A percentile compares a stretch with the other conserved stretches of the same genome.
Conservation (phyloP, 805 yeast genomes). For the Barnettozyma siamensis region DNA sequence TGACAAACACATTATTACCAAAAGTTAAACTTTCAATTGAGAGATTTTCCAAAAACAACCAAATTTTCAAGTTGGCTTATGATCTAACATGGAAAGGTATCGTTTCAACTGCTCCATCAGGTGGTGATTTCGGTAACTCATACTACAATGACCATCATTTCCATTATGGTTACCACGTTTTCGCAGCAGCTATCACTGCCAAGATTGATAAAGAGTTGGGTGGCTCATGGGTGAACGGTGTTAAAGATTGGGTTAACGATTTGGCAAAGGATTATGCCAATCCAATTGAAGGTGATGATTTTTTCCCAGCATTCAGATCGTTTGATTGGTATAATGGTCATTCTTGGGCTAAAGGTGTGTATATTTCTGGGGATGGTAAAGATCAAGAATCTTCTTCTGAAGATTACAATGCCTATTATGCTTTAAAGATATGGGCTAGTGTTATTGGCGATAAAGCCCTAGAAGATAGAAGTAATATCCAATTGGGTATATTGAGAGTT, state of each 20-base stretch:
- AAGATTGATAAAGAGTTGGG: constrained; percentile 45
- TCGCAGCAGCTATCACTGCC: constrained; percentile 62
- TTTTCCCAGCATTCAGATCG: constrained; percentile 60
- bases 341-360: constrained; percentile 73
- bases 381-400: constrained; percentile 73
- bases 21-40: constrained; percentile 62
- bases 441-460: constrained; percentile 47
- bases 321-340: constrained; percentile 78
- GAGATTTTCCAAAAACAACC: constrained; percentile 64
- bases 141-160: constrained; percentile 73
- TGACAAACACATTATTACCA: constrained; percentile 48
- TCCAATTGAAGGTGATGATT: constrained; percentile 46
- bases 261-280: constrained; percentile 65
- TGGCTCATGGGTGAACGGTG: constrained; percentile 49
- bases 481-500: constrained; percentile 51
- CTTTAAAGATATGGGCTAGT: constrained; percentile 59
- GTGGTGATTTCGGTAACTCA: constrained; percentile 68
- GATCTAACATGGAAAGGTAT: constrained; percentile 78
- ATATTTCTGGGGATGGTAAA: constrained; percentile 67
- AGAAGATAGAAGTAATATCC: constrained; percentile 51
- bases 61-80: constrained; percentile 67
- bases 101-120: constrained; percentile 56
- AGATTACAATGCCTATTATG: constrained; percentile 67
- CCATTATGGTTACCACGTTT: constrained; percentile 70
- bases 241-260: constrained; percentile 47